phyloP scores from a whole-genome alignment of 75 land plant genomes.

The Pseudotsuga menziesii region DNA sequence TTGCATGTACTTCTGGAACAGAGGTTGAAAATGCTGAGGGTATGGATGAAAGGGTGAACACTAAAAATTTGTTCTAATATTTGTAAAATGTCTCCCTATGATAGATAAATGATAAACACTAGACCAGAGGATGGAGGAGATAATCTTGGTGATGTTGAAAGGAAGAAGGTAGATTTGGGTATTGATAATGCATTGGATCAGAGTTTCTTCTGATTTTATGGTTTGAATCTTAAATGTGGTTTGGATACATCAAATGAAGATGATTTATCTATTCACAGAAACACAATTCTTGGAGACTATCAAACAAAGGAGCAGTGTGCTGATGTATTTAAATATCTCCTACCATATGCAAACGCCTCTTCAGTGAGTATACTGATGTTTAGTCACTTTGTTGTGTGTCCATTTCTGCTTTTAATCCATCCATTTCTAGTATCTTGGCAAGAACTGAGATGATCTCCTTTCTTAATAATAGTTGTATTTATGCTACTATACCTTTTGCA shows the following conservation, averaged over 20 bases:
- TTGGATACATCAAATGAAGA: constrained; percentile 72
- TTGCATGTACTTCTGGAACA: not conserved
- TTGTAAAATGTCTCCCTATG: constrained; percentile 5
- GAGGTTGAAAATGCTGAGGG: too few relatives aligned
- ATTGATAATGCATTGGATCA: constrained; percentile 92
- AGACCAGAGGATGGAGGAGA: constrained; percentile 4
- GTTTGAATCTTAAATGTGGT: constrained; percentile 71
- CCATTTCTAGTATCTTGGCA: not conserved
- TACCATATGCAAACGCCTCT: constrained; percentile 85
- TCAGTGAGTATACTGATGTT: constrained; percentile 53
- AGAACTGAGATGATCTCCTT: not conserved
- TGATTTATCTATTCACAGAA: constrained; percentile 72
- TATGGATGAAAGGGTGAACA: too few relatives aligned
- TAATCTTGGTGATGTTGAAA: constrained; percentile 44
- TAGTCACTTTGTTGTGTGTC: not conserved
- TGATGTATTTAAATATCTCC: constrained; percentile 87
- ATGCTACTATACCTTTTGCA: not conserved
- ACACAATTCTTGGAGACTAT: constrained; percentile 89
- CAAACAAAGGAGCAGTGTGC: constrained; percentile 97
- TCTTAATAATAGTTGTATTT: not conserved
- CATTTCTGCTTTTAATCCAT: not conserved
- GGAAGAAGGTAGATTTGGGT: constrained; percentile 51
- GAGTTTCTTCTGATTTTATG: constrained; percentile 94
- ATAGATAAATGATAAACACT: constrained; percentile 10
- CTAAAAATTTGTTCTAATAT: not conserved